A percentile compares a stretch with the other conserved stretches of the same genome.
Evolutionary conservation across 768 basidiomycete genomes (phyloP).

Genomic region (Russula dissimulans): DNA sequence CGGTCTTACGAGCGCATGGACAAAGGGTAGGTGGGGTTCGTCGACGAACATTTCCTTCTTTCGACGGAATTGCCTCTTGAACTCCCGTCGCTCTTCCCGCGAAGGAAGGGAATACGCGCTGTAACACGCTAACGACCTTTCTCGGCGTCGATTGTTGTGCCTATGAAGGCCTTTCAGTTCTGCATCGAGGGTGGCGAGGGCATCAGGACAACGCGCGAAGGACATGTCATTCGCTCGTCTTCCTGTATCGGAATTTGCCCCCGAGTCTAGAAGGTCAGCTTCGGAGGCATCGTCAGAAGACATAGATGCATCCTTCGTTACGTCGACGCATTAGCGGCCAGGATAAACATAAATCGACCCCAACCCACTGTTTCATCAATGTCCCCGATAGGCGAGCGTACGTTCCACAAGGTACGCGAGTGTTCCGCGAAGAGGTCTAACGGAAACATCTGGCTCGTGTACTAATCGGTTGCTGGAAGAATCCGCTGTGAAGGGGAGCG

Average conservation of each 20-base stretch:
- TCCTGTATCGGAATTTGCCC: neutral
- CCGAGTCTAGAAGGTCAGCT: neutral
- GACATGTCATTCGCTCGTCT: too few relatives aligned
- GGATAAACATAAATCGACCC: neutral
- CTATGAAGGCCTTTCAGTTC: neutral
- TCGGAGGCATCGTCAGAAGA: neutral
- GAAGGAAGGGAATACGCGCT: constrained; percentile 1
- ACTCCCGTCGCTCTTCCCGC: constrained; percentile 1
- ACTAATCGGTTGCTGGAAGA: neutral
- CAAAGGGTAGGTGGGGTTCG: neutral
- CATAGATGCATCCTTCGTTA: neutral
- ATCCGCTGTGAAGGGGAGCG: neutral
- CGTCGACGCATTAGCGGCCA: neutral
- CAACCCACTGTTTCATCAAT: constrained; percentile 5
- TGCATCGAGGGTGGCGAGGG: too few relatives aligned
- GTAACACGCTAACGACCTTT: neutral
- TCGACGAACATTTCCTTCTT: constrained; percentile 4
- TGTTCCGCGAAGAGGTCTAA: neutral
- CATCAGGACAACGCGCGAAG: too few relatives aligned
- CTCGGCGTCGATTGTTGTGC: neutral
- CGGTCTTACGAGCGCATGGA: neutral
- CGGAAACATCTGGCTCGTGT: neutral
- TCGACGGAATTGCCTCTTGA: neutral
- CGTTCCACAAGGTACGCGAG: neutral
- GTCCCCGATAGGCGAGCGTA: neutral